Percentiles rank a stretch among this genome's conserved stretches.
Conservation (phyloP, 2,329 filamentous ascomycete species). For the Aspergillus spinulosporus region DNA sequence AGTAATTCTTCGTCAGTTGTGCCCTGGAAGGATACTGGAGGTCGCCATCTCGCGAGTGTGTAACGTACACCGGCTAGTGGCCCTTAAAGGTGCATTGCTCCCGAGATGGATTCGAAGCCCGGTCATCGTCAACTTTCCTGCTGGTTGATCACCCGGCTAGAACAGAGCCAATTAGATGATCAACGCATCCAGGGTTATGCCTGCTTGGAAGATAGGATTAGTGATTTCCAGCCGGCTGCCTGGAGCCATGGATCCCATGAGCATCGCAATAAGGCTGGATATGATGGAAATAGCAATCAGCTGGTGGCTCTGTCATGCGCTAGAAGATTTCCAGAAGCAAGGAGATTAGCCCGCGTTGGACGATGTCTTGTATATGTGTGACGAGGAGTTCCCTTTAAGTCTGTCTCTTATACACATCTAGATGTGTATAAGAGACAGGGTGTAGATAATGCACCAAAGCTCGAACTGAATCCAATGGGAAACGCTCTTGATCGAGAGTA, state of each 20-base stretch:
- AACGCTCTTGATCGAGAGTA: slow-evolving; percentile 42
- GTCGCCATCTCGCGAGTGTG: slow-evolving; percentile 4
- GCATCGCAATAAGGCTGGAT: not conserved
- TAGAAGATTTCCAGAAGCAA: slow-evolving; percentile 6
- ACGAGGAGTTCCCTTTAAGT: not conserved
- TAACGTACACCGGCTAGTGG: slow-evolving; percentile 3
- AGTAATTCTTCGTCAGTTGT: slow-evolving; percentile 4
- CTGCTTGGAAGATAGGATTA: not conserved
- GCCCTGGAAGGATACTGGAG: not conserved
- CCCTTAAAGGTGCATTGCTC: not conserved
- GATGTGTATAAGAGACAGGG: too few species aligned
- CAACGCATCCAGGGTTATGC: not conserved
- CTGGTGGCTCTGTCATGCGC: not conserved
- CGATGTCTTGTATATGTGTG: slow-evolving; percentile 1
- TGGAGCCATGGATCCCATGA: slow-evolving; percentile 2
- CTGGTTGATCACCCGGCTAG: slow-evolving; percentile 3
- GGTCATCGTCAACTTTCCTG: slow-evolving; percentile 4
- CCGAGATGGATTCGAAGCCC: not conserved
- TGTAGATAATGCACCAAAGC: slow-evolving; percentile 68
- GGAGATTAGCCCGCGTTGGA: not conserved
- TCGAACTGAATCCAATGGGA: slow-evolving; percentile 53
- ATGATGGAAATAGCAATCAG: not conserved
- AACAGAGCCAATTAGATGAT: not conserved
- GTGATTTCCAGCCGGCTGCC: not conserved
- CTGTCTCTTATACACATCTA: too few species aligned